Evolutionary conservation across 768 basidiomycete genomes (phyloP).

Genomic region (Naganishia friedmannii): DNA sequence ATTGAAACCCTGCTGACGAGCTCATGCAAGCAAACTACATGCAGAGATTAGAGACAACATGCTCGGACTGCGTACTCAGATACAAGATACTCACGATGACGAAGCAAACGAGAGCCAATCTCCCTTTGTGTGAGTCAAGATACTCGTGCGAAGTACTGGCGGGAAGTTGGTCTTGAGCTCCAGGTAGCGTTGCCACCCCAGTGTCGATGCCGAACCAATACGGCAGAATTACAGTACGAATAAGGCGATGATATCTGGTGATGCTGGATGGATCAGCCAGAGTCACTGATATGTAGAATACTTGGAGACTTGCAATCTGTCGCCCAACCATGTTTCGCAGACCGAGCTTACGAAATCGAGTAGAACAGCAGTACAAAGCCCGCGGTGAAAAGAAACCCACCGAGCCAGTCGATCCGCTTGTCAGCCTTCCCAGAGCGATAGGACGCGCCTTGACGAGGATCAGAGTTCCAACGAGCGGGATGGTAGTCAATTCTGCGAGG

Average conservation of each 20-base stretch:
- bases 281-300: not conserved
- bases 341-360: conserved; percentile 1
- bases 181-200: conserved; percentile 10
- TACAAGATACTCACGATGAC: not conserved
- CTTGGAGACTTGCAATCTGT: not conserved
- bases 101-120: not conserved
- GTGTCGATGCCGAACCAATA: not conserved
- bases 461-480: not conserved
- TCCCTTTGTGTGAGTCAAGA: not conserved
- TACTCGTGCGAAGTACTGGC: conserved; percentile 6
- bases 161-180: not conserved
- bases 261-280: not conserved
- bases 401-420: conserved; percentile 2
- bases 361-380: conserved; percentile 8
- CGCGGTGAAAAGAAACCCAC: not conserved
- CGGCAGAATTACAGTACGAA: not conserved
- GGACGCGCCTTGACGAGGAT: not conserved
- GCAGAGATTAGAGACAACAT: not conserved
- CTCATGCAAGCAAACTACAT: not conserved
- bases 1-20: not conserved
- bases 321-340: conserved; percentile 3
- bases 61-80: not conserved
- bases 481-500: not conserved
- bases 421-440: not conserved
- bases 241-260: not conserved